These are phyloP conservation scores for Sergeia podlipaevii DNA, from an alignment of 208 protist genomes.

Conservation along the genomic window DNA sequence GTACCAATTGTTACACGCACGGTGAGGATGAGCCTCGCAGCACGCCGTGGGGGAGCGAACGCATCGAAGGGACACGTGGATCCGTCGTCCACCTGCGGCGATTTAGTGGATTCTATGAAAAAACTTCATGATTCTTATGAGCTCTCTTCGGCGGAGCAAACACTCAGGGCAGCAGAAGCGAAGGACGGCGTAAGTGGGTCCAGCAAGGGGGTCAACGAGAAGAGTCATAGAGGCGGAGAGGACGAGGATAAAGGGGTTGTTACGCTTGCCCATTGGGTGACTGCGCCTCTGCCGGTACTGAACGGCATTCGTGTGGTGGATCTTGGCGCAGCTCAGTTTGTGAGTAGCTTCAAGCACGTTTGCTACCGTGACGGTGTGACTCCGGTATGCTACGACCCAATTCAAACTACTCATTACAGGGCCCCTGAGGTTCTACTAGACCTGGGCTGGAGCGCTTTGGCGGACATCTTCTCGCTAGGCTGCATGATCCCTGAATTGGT, in stretches of 20 bases:
- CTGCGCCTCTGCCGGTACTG: slow-evolving; percentile 43
- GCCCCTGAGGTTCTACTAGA: slow-evolving; percentile 77
- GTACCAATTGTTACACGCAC: slow-evolving; percentile 32
- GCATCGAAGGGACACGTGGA: slow-evolving; percentile 5
- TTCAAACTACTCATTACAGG: slow-evolving; percentile 81
- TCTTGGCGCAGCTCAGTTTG: slow-evolving; percentile 61
- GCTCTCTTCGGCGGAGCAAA: too few relatives aligned
- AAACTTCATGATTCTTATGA: too few relatives aligned
- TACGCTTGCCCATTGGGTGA: slow-evolving; percentile 29
- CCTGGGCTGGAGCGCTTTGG: slow-evolving; percentile 56
- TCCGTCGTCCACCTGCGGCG: neutral
- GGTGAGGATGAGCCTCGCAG: slow-evolving; percentile 6
- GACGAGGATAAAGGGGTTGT: too few relatives aligned
- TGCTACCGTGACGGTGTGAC: slow-evolving; percentile 16
- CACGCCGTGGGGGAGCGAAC: neutral
- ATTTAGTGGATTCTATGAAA: too few relatives aligned
- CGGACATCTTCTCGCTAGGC: slow-evolving; percentile 78
- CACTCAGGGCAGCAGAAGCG: too few relatives aligned
- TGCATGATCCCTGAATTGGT: slow-evolving; percentile 83
- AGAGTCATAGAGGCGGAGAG: too few relatives aligned
- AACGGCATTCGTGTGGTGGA: slow-evolving; percentile 75
- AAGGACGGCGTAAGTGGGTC: too few relatives aligned
- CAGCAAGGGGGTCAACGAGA: too few relatives aligned
- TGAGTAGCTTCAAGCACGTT: slow-evolving; percentile 23
- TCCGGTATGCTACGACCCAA: slow-evolving; percentile 60